Percentiles rank a stretch among this genome's conserved stretches.
These are phyloP conservation scores for Andrographis paniculata DNA, from an alignment of 305 asterid genomes.

Conservation along the genomic window DNA sequence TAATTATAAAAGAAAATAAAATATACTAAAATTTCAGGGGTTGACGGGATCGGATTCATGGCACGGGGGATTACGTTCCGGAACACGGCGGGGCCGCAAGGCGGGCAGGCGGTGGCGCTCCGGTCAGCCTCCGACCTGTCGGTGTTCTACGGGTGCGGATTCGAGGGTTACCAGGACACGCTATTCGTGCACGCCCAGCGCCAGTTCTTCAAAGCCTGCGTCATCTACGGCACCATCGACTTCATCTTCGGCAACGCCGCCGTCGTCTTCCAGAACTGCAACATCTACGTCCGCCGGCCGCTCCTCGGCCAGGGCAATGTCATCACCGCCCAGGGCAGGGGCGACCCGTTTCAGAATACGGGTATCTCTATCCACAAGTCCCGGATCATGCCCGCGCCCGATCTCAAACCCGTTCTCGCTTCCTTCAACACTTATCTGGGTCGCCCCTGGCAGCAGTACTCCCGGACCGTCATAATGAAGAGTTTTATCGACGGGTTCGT, in stretches of 20 bases:
- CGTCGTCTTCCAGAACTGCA: slow-evolving; percentile 73
- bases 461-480: slow-evolving; percentile 60
- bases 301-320: slow-evolving; percentile 56
- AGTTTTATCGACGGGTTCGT: slow-evolving; percentile 45
- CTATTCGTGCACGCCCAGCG: slow-evolving; percentile 86
- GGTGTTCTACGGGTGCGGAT: slow-evolving; percentile 50
- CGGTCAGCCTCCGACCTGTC: slow-evolving; percentile 91
- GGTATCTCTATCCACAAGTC: slow-evolving; percentile 77
- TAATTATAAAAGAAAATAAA: too few relatives aligned
- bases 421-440: slow-evolving; percentile 50
- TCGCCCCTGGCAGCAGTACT: slow-evolving; percentile 85
- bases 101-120: slow-evolving; percentile 80
- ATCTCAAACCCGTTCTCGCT: slow-evolving; percentile 40
- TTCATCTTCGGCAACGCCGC: slow-evolving; percentile 55
- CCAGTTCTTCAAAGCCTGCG: slow-evolving; percentile 72
- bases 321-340: slow-evolving; percentile 83
- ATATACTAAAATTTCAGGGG: slow-evolving; percentile 27
- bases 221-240: slow-evolving; percentile 52
- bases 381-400: slow-evolving; percentile 61
- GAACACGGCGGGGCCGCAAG: slow-evolving; percentile 14
- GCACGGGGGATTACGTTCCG: slow-evolving; percentile 76
- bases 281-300: slow-evolving; percentile 61
- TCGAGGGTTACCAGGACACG: slow-evolving; percentile 40
- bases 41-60: slow-evolving; percentile 77
- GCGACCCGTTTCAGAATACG: slow-evolving; percentile 82